Conservation (phyloP, 1,284 basidiomycete species). For the Fomitopsis palustris region DNA sequence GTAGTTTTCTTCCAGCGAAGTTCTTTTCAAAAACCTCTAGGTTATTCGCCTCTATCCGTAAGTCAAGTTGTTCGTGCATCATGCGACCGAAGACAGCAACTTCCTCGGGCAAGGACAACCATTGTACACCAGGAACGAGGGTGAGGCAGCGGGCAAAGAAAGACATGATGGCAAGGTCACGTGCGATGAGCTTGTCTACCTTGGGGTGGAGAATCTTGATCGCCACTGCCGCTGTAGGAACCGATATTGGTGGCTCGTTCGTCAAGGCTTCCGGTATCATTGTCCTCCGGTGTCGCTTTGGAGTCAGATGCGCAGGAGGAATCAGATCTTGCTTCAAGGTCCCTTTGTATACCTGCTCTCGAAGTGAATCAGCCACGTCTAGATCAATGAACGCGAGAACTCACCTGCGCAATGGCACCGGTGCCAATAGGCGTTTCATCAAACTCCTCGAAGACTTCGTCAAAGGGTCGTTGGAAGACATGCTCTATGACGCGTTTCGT, state of each 20-base stretch:
- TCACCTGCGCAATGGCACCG: slow-evolving; percentile 96
- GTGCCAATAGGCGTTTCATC: slow-evolving; percentile 87
- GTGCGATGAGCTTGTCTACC: slow-evolving; percentile 76
- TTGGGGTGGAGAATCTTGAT: slow-evolving; percentile 95
- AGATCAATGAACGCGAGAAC: slow-evolving; percentile 16
- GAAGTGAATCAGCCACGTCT: slow-evolving; percentile 1
- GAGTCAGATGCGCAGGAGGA: slow-evolving; percentile 74
- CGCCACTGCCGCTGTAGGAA: slow-evolving; percentile 83
- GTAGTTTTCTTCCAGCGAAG: slow-evolving; percentile 76
- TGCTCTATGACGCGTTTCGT: slow-evolving; percentile 83
- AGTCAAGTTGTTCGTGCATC: slow-evolving; percentile 95
- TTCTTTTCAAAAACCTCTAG: slow-evolving; percentile 84
- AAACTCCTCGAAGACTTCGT: slow-evolving; percentile 92
- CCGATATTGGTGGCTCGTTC: slow-evolving; percentile 59
- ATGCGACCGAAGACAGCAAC: slow-evolving; percentile 94
- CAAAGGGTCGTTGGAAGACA: slow-evolving; percentile 81
- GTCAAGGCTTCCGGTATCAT: slow-evolving; percentile 53
- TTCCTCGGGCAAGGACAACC: slow-evolving; percentile 96
- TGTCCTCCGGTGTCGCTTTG: slow-evolving; percentile 52
- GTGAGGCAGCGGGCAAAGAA: slow-evolving; percentile 87
- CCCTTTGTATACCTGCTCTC: slow-evolving; percentile 76
- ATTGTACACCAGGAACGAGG: slow-evolving; percentile 89
- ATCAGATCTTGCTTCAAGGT: slow-evolving; percentile 82
- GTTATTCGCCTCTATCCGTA: slow-evolving; percentile 90
- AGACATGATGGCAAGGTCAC: slow-evolving; percentile 93